A percentile compares a stretch with the other conserved stretches of the same genome.
Conservation (phyloP, 768 basidiomycete genomes). For the Symmetrospora coprosmae region DNA sequence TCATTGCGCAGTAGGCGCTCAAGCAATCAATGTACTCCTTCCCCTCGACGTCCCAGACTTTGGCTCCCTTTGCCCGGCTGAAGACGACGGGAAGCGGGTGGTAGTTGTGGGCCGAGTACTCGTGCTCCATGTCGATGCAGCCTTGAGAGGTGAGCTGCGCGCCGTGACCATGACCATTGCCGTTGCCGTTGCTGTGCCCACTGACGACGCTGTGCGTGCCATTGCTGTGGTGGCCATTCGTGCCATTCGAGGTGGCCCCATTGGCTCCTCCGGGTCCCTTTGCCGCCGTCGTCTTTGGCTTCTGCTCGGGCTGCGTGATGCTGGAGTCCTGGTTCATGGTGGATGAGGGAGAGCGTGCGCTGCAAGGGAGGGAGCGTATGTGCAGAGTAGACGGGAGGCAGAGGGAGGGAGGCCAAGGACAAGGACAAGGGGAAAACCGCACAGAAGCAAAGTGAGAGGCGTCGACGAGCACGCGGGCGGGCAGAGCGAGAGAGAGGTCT, state of each 20-base stretch:
- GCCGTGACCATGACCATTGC: not conserved
- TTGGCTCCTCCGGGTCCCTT: not conserved
- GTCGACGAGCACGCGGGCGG: too few species aligned
- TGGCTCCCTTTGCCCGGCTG: conserved; percentile 73
- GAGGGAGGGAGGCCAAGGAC: too few species aligned
- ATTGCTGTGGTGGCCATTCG: not conserved
- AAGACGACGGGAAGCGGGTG: conserved; percentile 91
- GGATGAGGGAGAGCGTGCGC: too few species aligned
- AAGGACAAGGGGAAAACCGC: too few species aligned
- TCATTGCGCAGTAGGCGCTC: conserved; percentile 80
- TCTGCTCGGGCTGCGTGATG: not conserved
- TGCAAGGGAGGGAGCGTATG: too few species aligned
- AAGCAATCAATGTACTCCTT: conserved; percentile 96
- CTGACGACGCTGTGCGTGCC: not conserved
- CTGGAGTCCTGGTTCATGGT: conserved; percentile 5
- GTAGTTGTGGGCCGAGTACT: conserved; percentile 36
- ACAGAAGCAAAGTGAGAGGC: too few species aligned
- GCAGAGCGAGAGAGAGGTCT: too few species aligned
- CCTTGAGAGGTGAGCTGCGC: conserved; percentile 1
- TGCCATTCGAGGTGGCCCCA: not conserved
- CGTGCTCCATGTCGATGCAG: conserved; percentile 11
- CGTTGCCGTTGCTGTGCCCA: not conserved
- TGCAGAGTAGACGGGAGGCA: too few species aligned
- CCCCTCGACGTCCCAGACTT: conserved; percentile 81
- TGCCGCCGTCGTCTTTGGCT: not conserved